Percentiles rank a stretch among this genome's conserved stretches.
phyloP scores from a whole-genome alignment of 2,329 filamentous ascomycete species.

The Diaporthe ampelina region DNA sequence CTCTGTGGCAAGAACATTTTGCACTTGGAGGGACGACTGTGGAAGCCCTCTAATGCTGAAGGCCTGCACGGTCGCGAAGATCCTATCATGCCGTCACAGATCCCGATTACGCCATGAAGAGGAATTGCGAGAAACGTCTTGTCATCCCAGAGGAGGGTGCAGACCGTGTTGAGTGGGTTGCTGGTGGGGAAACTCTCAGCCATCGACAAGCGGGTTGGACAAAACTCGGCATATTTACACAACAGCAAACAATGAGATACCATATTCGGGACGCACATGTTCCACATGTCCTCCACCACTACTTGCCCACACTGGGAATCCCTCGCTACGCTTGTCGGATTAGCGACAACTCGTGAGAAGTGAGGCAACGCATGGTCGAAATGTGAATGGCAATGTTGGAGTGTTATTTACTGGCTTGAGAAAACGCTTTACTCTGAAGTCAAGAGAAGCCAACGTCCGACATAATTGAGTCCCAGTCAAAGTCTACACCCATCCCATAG shows the following conservation, averaged over 20 bases:
- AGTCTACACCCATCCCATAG: background rate
- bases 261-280: background rate
- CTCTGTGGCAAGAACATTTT: background rate
- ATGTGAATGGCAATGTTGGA: background rate
- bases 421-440: background rate
- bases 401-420: background rate
- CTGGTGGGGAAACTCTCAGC: background rate
- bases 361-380: background rate
- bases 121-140: background rate
- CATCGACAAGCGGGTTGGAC: background rate
- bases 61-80: background rate
- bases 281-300: background rate
- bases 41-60: background rate
- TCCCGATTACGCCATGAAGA: background rate
- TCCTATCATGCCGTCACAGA: background rate
- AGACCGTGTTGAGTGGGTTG: background rate
- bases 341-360: background rate
- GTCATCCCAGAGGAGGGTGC: background rate
- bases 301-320: background rate
- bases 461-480: slow-evolving; percentile 18
- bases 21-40: background rate
- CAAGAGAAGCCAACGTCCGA: slow-evolving; percentile 16
- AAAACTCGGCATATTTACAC: background rate
- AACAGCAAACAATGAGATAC: slow-evolving; percentile 12
- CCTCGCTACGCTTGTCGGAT: too few relatives aligned